Evolutionary conservation across 106 monocot species (phyloP).

Genomic region (Agapanthus africanus): DNA sequence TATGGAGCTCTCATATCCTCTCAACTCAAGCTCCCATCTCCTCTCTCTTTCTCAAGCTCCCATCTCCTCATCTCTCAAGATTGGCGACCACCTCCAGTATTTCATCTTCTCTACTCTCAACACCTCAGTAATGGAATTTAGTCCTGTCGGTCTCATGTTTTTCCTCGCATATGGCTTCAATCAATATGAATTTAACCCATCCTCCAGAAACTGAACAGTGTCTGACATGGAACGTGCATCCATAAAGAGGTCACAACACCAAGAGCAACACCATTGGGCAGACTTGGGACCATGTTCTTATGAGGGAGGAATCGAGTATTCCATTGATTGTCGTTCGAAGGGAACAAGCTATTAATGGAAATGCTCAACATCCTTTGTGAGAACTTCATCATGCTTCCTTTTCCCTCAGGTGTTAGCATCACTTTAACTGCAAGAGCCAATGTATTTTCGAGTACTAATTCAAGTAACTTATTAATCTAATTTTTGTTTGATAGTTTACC

Average conservation of each 20-base stretch:
- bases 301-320: conserved; percentile 45
- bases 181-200: too few species aligned
- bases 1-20: too few species aligned
- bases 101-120: too few species aligned
- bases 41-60: too few species aligned
- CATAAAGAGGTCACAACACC: conserved; percentile 57
- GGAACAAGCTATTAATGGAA: conserved; percentile 44
- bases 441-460: too few species aligned
- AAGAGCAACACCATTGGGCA: conserved; percentile 41
- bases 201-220: conserved; percentile 51
- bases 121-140: too few species aligned
- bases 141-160: too few species aligned
- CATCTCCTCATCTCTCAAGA: too few species aligned
- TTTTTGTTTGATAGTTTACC: neutral
- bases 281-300: conserved; percentile 54
- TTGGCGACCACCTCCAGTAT: too few species aligned
- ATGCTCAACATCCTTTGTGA: conserved; percentile 61
- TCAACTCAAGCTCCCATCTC: too few species aligned
- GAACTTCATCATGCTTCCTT: conserved; percentile 62
- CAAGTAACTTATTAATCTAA: too few species aligned
- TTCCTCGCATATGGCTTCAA: too few species aligned
- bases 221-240: conserved; percentile 37
- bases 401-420: conserved; percentile 37
- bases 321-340: conserved; percentile 41
- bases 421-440: conserved; percentile 3